These are phyloP conservation scores for Phytomonas sp. DNA, from an alignment of 208 protist genomes.

Conservation along the genomic window DNA sequence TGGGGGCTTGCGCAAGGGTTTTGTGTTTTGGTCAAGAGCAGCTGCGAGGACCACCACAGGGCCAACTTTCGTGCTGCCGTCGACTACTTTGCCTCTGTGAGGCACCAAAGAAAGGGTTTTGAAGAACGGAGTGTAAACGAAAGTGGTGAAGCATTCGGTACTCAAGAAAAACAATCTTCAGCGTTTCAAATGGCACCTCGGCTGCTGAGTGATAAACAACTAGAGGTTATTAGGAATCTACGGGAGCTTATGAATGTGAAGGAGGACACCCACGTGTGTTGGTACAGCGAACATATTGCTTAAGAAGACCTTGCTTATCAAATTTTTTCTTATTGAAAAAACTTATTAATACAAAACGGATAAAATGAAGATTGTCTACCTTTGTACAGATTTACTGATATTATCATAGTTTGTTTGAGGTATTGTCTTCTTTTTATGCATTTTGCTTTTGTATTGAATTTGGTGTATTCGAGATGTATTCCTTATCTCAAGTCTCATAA, in stretches of 20 bases:
- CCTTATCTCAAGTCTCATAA: neutral
- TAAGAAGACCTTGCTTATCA: constrained; percentile 15
- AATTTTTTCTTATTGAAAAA: neutral
- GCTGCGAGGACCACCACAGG: constrained; percentile 28
- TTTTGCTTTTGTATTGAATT: too few relatives aligned
- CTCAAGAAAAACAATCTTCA: neutral
- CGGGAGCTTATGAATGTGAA: constrained; percentile 29
- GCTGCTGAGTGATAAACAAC: constrained; percentile 31
- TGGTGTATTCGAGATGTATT: neutral
- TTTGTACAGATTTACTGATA: neutral
- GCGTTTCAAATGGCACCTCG: constrained; percentile 3
- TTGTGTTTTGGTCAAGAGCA: constrained; percentile 51
- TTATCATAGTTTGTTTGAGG: neutral
- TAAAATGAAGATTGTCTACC: neutral
- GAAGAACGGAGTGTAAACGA: neutral
- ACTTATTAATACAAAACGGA: neutral
- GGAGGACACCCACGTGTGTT: constrained; percentile 54
- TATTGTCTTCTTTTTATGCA: neutral
- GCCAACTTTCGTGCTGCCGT: constrained; percentile 29
- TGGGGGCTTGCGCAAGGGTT: constrained; percentile 72
- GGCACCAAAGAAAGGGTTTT: neutral
- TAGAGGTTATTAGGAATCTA: constrained; percentile 27
- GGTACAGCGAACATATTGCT: constrained; percentile 49
- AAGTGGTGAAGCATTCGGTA: neutral
- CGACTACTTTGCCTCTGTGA: constrained; percentile 30